phyloP scores from a whole-genome alignment of 73 alveolate genomes.

The Blepharisma stoltei region DNA sequence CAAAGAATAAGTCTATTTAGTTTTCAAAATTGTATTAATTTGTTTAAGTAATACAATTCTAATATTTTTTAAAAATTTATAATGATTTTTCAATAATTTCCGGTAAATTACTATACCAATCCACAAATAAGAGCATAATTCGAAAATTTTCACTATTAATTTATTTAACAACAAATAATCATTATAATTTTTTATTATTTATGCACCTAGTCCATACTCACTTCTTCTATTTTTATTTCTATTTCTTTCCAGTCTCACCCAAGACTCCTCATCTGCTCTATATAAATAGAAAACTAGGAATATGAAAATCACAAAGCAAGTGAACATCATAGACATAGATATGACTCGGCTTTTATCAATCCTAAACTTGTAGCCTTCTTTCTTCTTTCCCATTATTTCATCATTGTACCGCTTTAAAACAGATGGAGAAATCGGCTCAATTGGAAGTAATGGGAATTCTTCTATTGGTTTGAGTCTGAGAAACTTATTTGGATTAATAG shows the following conservation, averaged over 20 bases:
- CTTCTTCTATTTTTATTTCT: constrained; percentile 1
- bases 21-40: too few relatives aligned
- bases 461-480: constrained; percentile 25
- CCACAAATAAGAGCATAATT: too few relatives aligned
- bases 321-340: background rate
- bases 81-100: too few relatives aligned
- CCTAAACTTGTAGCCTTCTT: constrained; percentile 9
- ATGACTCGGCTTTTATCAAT: constrained; percentile 7
- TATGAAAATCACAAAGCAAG: background rate
- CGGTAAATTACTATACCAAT: too few relatives aligned
- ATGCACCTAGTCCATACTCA: background rate
- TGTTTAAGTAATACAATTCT: too few relatives aligned
- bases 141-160: too few relatives aligned
- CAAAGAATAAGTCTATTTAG: too few relatives aligned
- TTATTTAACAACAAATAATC: too few relatives aligned
- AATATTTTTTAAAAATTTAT: too few relatives aligned
- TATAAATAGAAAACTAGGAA: constrained; percentile 21
- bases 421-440: constrained; percentile 11
- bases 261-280: constrained; percentile 11
- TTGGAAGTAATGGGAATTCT: constrained; percentile 19
- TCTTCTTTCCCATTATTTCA: background rate
- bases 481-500: constrained; percentile 20
- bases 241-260: constrained; percentile 8
- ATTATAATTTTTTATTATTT: too few relatives aligned
- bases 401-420: constrained; percentile 20